Evolutionary conservation across 257 asterid genomes (phyloP), one percentile per base, ranked within the genome.

Genomic region (Primulina tabacum): DNA sequence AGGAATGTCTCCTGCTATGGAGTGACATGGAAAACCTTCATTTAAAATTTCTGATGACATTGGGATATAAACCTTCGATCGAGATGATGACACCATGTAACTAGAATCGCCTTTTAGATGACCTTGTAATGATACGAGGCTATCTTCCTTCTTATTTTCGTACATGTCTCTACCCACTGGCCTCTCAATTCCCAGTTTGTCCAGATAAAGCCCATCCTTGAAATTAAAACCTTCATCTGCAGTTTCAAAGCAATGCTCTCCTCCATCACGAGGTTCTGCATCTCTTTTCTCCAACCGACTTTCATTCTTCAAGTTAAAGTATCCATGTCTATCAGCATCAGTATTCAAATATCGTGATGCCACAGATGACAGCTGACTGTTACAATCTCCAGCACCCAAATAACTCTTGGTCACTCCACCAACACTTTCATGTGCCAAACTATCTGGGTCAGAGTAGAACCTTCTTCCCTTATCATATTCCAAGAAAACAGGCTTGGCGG

Each of bases 401-500:
- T 59, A 72, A 33, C 71, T 53, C 28, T 29, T 29, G 64, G 71
- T 67, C 34, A 69, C 60, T 73, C 69, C 77, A 33, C 68, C 73
- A 58, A 64, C 69, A 62, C 74, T 81, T 76, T 69, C 75, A 70
- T 47, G 80, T 72, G 76, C 79, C 71, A 57, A 60, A 4, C 70
- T 65, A 72, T 77, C 82, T 12, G 86, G 67, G 26, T 78, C 83
- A 58, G 77, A 60, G 58, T 81, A 71, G 72, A 55, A 70, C 76
- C 68, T 69, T 62, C 79, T 73, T 71, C 72, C 83, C 67, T 72
- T 78, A 71, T 76, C 90, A 76, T 77, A 67, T 72, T 82, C 81
- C 6, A 62, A 7, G 32, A 79, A 58, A 55, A 73, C 65, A 40
- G 79, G 74, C 47, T 74, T 75, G 43, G 64, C 33, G 56, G 69